Conservation (phyloP, 305 asterid genomes). For the Rubia tinctorum region DNA sequence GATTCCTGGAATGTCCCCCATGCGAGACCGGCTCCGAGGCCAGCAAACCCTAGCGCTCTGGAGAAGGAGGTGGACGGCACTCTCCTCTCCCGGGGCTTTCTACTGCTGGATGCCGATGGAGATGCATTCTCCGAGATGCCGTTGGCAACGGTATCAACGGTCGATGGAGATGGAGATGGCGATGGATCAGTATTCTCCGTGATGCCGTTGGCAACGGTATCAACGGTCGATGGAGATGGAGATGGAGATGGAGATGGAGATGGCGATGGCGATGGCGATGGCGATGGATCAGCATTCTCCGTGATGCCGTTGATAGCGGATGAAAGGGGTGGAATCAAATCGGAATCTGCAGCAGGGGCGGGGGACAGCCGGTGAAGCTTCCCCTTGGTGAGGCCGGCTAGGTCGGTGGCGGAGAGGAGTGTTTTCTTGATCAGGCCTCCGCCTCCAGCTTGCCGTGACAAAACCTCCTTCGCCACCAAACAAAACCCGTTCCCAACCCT, state of each 20-base stretch:
- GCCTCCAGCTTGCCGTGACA: conserved; percentile 27
- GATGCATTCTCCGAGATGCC: background rate
- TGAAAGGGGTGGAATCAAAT: conserved; percentile 1
- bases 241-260: background rate
- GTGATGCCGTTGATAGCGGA: no score
- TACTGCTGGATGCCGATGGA: conserved; percentile 28
- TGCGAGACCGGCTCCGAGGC: conserved; percentile 96
- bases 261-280: background rate
- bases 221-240: no score
- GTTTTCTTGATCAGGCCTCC: conserved; percentile 44
- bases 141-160: no score
- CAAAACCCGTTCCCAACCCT: conserved; percentile 64
- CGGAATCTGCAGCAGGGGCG: background rate
- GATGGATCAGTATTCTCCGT: background rate
- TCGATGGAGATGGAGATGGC: background rate
- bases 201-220: no score
- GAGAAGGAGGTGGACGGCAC: conserved; percentile 92
- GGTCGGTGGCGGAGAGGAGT: conserved; percentile 65
- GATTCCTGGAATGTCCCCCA: conserved; percentile 98
- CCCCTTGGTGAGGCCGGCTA: conserved; percentile 76
- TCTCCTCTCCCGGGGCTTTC: conserved; percentile 87
- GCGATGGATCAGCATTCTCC: background rate
- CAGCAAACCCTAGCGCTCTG: conserved; percentile 94
- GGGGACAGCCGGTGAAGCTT: conserved; percentile 33
- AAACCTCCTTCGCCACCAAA: conserved; percentile 69